Evolutionary conservation across 495 filamentous ascomycete species (phyloP).

Genomic region (Letharia lupina): DNA sequence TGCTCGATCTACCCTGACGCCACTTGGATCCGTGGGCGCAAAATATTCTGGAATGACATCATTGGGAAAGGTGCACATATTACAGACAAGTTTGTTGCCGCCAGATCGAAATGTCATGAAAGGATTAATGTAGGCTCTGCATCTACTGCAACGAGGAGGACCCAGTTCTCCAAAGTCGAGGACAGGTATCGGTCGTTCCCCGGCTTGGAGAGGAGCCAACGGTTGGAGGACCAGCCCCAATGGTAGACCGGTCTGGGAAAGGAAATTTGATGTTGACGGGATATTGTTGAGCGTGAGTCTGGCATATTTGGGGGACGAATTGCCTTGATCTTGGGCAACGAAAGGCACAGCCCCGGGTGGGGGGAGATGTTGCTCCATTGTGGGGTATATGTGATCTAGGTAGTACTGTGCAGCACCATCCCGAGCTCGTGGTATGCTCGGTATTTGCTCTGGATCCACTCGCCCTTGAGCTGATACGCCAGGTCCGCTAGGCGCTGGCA

Average conservation of each 20-base stretch:
- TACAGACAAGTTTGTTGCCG: constrained; percentile 94
- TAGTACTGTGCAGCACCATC: constrained; percentile 77
- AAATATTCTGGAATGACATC: constrained; percentile 92
- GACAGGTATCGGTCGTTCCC: constrained; percentile 82
- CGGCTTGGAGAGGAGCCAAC: constrained; percentile 71
- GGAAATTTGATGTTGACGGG: constrained; percentile 70
- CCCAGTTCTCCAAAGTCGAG: constrained; percentile 91
- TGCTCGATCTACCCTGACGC: constrained; percentile 77
- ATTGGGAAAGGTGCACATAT: constrained; percentile 96
- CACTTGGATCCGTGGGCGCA: constrained; percentile 78
- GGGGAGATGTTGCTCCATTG: constrained; percentile 83
- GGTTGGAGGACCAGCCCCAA: constrained; percentile 86
- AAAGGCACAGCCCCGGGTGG: constrained; percentile 87
- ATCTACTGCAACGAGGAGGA: constrained; percentile 87
- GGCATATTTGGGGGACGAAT: constrained; percentile 89
- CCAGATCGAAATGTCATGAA: constrained; percentile 96
- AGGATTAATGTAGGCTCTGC: constrained; percentile 94
- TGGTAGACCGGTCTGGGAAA: constrained; percentile 70
- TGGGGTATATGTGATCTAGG: constrained; percentile 79
- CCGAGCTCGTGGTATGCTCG: constrained; percentile 79
- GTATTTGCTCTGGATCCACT: constrained; percentile 88
- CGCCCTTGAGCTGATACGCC: constrained; percentile 57
- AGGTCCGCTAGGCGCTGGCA: constrained; percentile 28
- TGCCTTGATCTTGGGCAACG: constrained; percentile 89
- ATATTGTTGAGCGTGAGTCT: constrained; percentile 89